These are phyloP conservation scores for Eimeria necatrix DNA, from an alignment of 169 alveolate genomes.

Conservation along the genomic window DNA sequence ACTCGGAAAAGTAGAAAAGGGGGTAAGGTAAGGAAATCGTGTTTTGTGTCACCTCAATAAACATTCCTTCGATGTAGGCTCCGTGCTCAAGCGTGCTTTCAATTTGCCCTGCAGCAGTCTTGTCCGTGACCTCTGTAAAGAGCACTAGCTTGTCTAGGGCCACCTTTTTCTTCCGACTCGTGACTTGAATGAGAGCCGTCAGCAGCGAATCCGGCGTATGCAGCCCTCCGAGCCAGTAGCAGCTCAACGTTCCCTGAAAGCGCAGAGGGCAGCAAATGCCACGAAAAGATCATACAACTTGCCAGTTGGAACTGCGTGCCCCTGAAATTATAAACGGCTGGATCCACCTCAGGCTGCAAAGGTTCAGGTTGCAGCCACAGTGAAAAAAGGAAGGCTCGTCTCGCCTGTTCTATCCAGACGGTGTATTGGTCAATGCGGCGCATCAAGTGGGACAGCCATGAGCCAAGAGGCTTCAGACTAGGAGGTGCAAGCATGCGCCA, in stretches of 20 bases:
- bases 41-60: conserved; percentile 72
- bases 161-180: conserved; percentile 95
- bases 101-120: conserved; percentile 89
- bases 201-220: conserved; percentile 95
- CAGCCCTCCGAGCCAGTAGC: conserved; percentile 96
- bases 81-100: conserved; percentile 92
- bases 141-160: conserved; percentile 95
- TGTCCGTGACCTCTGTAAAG: conserved; percentile 91
- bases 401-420: conserved; percentile 87
- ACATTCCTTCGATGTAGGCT: conserved; percentile 89
- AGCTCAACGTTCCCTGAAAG: conserved; percentile 92
- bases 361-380: too few relatives aligned
- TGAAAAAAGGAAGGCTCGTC: background rate
- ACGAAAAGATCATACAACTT: background rate
- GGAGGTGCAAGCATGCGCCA: conserved; percentile 95
- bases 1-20: too few relatives aligned
- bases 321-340: too few relatives aligned
- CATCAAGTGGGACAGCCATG: conserved; percentile 93
- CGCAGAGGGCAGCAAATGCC: background rate
- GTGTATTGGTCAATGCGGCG: conserved; percentile 90
- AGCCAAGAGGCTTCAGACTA: conserved; percentile 94
- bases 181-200: conserved; percentile 94
- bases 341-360: too few relatives aligned
- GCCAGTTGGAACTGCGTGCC: too few relatives aligned
- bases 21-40: too few relatives aligned